Base-by-base conservation (phyloP, 2,329 filamentous ascomycete species). In the Colletotrichum sp. region DNA sequence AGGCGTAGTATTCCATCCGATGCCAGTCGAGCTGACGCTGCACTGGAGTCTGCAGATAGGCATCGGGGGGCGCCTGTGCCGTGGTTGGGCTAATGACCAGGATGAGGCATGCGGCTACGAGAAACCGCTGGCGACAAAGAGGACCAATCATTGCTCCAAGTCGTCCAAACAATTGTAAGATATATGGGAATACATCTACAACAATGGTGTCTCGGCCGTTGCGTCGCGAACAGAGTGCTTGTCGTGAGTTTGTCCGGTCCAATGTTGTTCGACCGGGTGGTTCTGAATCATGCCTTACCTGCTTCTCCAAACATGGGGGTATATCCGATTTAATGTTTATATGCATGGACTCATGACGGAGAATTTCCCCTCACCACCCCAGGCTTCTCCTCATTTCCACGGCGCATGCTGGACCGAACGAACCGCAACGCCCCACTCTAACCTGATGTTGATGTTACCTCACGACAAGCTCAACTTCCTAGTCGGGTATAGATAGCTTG, bases 1-100 rank as follows among this genome's bases (percentile, higher is more conserved):
- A 82, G 1, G 79, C 80, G 28, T 82, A 82, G 77, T 79, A 82
- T 68, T 82, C 81, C 13, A 80, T 70, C 56, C 65, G 69, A 68
- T 82, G 81, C 81, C 81, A 82, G 60, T 77, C 76, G 5, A 80
- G 76, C 72, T 82, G 81, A 22, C 78, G 77, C 62, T 66, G 62
- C 0, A 61, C 58, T 32, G 58, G 58, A 34, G 58, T 61, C 15
- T 22, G 58, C 30, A 61, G 0, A 25, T 34, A 61, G 2, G 58
- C 30, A n/a, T 61, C 12, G n/a, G 58, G 58, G 0, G 58, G 18
- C 6, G 58, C 58, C 30, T 61, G 58, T 0, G 58, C 58, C 0
- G 0, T 16, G 58, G 18, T 3, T 0, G 30, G 18, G 0, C 18
- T 0, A 13, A 32, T 9, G 30, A 61, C n/a, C 27, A 61, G 16